Conservation (phyloP, 176 grass and related monocot genomes). For the Phoenix roebelenii region DNA sequence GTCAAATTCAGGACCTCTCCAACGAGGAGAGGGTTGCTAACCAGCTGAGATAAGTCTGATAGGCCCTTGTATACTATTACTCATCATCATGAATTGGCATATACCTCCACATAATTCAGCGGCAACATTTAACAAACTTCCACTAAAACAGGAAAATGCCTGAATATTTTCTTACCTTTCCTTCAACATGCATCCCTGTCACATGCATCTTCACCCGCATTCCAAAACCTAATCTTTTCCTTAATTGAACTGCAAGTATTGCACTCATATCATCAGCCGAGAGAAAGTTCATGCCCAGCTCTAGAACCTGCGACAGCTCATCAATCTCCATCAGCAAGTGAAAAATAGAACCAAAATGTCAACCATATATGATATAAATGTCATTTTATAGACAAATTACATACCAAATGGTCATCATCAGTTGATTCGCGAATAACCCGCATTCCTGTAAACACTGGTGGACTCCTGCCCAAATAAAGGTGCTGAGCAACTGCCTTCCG, state of each 20-base stretch:
- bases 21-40: too few relatives aligned
- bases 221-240: conserved; percentile 67
- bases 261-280: conserved; percentile 90
- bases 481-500: conserved; percentile 71
- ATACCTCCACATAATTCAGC: not conserved
- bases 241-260: conserved; percentile 71
- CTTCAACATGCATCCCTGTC: conserved; percentile 91
- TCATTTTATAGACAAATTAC: not conserved
- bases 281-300: conserved; percentile 92
- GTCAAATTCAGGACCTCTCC: too few relatives aligned
- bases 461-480: conserved; percentile 89
- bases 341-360: too few relatives aligned
- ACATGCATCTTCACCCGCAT: conserved; percentile 88
- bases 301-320: conserved; percentile 54
- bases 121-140: not conserved
- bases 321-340: not conserved
- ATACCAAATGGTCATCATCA: conserved; percentile 92
- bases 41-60: too few relatives aligned
- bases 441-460: conserved; percentile 68
- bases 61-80: too few relatives aligned
- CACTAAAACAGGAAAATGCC: not conserved
- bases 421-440: conserved; percentile 73
- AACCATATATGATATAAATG: too few relatives aligned
- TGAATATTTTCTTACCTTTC: conserved; percentile 54
- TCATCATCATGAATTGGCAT: too few relatives aligned